Percentiles rank a stretch among this genome's conserved stretches.
Evolutionary conservation across 169 alveolate species (phyloP).

Genomic region (Ichthyophthirius multifiliis): DNA sequence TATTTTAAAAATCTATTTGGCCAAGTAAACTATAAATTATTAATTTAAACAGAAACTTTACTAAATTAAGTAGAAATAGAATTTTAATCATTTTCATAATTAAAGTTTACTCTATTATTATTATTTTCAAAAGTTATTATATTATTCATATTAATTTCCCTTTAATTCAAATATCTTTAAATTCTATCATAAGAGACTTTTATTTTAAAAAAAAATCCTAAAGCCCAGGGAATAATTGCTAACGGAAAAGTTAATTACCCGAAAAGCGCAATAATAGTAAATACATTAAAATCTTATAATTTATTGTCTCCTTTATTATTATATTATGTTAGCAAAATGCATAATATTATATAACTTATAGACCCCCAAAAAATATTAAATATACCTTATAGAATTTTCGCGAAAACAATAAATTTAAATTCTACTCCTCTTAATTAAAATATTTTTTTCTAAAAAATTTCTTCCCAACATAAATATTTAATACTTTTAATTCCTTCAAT

Average conservation of each 20-base stretch:
- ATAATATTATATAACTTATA: constrained; percentile 17
- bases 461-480: constrained; percentile 39
- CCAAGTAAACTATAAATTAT: too few species aligned
- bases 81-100: too few species aligned
- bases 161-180: neutral
- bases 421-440: constrained; percentile 22
- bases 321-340: constrained; percentile 12
- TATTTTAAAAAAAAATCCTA: neutral
- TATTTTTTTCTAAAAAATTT: constrained; percentile 29
- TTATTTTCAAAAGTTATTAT: too few species aligned
- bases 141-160: neutral
- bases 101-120: too few species aligned
- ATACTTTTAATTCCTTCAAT: constrained; percentile 43
- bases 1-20: too few species aligned
- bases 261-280: constrained; percentile 29
- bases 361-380: constrained; percentile 25
- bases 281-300: constrained; percentile 13
- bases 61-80: too few species aligned
- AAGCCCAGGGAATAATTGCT: constrained; percentile 17
- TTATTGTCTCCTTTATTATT: constrained; percentile 11
- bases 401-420: neutral
- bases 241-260: constrained; percentile 23
- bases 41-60: too few species aligned
- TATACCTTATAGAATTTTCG: constrained; percentile 16
- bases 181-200: neutral